A percentile compares a stretch with the other conserved stretches of the same genome.
phyloP scores from a whole-genome alignment of 2,329 filamentous ascomycete species.

The Microdochium paspali region DNA sequence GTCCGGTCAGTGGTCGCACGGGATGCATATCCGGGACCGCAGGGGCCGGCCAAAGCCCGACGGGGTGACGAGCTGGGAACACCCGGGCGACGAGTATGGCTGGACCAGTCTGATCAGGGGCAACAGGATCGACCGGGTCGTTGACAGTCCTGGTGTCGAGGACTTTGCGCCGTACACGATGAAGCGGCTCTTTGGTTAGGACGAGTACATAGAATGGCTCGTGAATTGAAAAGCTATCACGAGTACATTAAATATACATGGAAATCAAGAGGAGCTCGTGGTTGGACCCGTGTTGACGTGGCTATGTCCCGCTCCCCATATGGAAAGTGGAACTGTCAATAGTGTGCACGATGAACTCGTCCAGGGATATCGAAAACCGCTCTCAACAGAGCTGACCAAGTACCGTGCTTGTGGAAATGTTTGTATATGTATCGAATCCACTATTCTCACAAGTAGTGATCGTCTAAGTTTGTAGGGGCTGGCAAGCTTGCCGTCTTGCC shows the following conservation, averaged over 20 bases:
- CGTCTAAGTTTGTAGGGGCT: not conserved
- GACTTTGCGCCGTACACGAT: slow-evolving; percentile 58
- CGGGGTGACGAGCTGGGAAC: slow-evolving; percentile 35
- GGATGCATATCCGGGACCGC: slow-evolving; percentile 79
- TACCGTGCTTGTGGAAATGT: no score
- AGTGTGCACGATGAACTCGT: no score
- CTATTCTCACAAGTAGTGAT: no score
- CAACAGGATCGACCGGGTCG: slow-evolving; percentile 71
- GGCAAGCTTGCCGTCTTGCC: not conserved
- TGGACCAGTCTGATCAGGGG: slow-evolving; percentile 70
- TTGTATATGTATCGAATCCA: no score
- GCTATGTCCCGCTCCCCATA: no score
- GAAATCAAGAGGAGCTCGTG: no score
- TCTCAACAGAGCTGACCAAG: no score
- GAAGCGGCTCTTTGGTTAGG: slow-evolving; percentile 51
- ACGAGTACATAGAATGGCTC: slow-evolving; percentile 1
- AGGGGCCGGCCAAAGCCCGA: slow-evolving; percentile 48
- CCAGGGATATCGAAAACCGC: no score
- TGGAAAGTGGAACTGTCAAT: no score
- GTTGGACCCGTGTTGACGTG: no score
- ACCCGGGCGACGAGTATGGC: slow-evolving; percentile 60
- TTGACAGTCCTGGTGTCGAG: slow-evolving; percentile 58
- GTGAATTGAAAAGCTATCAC: no score
- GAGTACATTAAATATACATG: no score
- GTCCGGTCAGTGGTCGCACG: slow-evolving; percentile 85